Base-by-base conservation (phyloP, 441 rosid species). In the Croton setiger region DNA sequence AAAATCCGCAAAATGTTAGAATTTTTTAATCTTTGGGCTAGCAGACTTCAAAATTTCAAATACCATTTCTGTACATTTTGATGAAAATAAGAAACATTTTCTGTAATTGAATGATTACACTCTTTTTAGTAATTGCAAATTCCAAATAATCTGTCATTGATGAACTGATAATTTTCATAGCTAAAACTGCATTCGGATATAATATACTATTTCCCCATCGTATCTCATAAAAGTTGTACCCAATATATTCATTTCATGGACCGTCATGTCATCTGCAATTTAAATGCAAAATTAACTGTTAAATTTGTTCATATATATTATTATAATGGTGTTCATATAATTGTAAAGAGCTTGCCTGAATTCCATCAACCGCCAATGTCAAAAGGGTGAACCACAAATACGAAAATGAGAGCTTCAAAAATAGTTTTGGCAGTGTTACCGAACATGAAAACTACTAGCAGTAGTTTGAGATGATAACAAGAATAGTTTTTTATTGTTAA, bases 321-420 rank as follows among this genome's bases (percentile, higher is more conserved):
- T 13, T 45, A 1, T 45, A 7, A 8, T 45, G 49, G 14, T 13
- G 49, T 3, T 45, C 12, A 3, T 45, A 9, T 31, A 33, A 21
- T 44, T 47, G 44, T 48, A 49, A 36, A 14, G 60, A 39, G 64
- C 51, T 72, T 66, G 73, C 88, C 88, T 82, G 87, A 39, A 81
- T 78, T 48, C 84, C 86, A 36, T 85, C 84, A 23, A 88, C 64
- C 91, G 0, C 91, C 93, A 5, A 86, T 84, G 35, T 84, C 85
- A 23, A 71, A 84, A 1, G 87, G 86, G 57, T 85, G 92, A 79
- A 84, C 79, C 66, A 84, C 82, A 10, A 86, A 84, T 43, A 84
- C 88, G 57, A 88, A 86, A 52, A 86, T 82, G 77, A 85, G 72
- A 49, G 87, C 86, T 75, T 88, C 91, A 7, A 88, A 88, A 4